phyloP scores from a whole-genome alignment of 2,329 filamentous ascomycete species.

The Pseudohalonectria lignicola region DNA sequence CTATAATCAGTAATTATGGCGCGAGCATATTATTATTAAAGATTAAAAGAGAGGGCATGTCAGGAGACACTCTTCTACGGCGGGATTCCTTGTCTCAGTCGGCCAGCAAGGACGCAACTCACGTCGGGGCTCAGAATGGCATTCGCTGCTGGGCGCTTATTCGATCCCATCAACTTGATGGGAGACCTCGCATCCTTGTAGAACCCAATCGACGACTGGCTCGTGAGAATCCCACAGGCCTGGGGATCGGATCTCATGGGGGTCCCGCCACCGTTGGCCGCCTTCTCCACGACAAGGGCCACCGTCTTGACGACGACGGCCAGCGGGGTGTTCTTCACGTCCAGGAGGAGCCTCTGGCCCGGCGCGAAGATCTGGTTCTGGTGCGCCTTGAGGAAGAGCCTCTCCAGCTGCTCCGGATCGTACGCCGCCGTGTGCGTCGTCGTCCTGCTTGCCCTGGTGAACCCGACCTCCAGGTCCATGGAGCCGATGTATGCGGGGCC shows the following conservation, averaged over 20 bases:
- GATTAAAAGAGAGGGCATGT: too few relatives aligned
- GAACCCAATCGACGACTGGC: slow-evolving; percentile 70
- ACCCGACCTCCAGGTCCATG: slow-evolving; percentile 76
- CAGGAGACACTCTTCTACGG: too few relatives aligned
- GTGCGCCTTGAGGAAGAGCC: slow-evolving; percentile 39
- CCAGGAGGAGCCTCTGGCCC: slow-evolving; percentile 75
- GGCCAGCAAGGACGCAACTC: too few relatives aligned
- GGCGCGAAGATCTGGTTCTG: slow-evolving; percentile 83
- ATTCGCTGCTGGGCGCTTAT: slow-evolving; percentile 71
- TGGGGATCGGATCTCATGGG: slow-evolving; percentile 47
- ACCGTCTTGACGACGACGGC: slow-evolving; percentile 70
- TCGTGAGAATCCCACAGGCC: slow-evolving; percentile 69
- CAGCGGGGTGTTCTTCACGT: slow-evolving; percentile 71
- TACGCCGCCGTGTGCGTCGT: slow-evolving; percentile 66
- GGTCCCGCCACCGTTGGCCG: slow-evolving; percentile 47
- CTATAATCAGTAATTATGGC: too few relatives aligned
- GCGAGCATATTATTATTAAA: too few relatives aligned
- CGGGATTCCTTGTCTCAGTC: too few relatives aligned
- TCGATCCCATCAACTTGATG: slow-evolving; percentile 80
- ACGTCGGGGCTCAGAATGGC: slow-evolving; percentile 84
- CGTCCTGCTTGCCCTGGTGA: slow-evolving; percentile 66
- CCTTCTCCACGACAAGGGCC: slow-evolving; percentile 65
- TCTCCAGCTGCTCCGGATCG: slow-evolving; percentile 62
- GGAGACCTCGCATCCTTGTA: slow-evolving; percentile 71
- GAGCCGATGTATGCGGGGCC: slow-evolving; percentile 67